Evolutionary conservation across 345 rosid species (phyloP).

Genomic region (Passiflora organensis): DNA sequence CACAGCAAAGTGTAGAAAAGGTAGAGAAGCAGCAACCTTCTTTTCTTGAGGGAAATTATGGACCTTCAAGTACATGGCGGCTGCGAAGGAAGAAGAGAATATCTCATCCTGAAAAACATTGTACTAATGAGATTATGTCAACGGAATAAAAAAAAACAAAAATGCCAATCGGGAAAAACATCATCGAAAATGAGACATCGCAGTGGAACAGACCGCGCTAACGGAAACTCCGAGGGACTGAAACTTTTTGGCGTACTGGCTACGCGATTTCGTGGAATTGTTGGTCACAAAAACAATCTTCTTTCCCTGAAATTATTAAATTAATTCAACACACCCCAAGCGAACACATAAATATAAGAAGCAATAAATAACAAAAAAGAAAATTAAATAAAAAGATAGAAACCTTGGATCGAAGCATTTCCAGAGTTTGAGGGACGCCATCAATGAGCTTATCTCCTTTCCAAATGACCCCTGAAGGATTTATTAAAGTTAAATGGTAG

Average conservation of each 20-base stretch:
- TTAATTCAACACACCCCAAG: background rate
- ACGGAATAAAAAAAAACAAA: too few species aligned
- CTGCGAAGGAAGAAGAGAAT: constrained; percentile 84
- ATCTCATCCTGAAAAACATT: constrained; percentile 62
- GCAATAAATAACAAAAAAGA: background rate
- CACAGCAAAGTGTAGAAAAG: too few species aligned
- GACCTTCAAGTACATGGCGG: constrained; percentile 82
- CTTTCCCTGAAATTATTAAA: constrained; percentile 92
- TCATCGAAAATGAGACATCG: too few species aligned
- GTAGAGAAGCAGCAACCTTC: too few species aligned
- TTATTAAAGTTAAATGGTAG: too few species aligned
- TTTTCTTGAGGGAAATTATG: constrained; percentile 64
- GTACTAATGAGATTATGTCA: too few species aligned
- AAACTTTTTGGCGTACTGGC: constrained; percentile 92
- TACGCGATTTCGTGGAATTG: constrained; percentile 95
- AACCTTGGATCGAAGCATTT: constrained; percentile 91
- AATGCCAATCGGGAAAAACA: too few species aligned
- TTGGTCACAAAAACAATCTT: constrained; percentile 92
- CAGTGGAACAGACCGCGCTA: constrained; percentile 63
- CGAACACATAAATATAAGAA: background rate
- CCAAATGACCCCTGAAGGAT: constrained; percentile 84
- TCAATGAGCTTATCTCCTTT: constrained; percentile 93
- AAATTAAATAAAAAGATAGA: constrained; percentile 5
- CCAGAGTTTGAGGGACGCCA: constrained; percentile 92
- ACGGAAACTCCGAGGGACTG: constrained; percentile 83